Percentiles rank a stretch among this genome's conserved stretches.
Evolutionary conservation across 805 yeast genomes (phyloP).

Genomic region (Nematodospora valgi): DNA sequence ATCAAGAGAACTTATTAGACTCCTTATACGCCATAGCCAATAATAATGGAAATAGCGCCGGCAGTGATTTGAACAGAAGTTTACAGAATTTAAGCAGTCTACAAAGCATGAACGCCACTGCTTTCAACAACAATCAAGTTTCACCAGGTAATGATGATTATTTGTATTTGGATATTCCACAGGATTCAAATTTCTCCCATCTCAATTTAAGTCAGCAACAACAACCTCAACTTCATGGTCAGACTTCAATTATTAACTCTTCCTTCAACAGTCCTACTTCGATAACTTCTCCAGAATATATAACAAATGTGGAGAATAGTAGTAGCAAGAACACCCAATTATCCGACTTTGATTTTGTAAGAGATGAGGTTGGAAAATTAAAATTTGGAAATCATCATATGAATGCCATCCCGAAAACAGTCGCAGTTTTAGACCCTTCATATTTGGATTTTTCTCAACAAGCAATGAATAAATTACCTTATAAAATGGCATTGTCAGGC

Average conservation of each 20-base stretch:
- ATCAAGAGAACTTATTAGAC: conserved; percentile 14
- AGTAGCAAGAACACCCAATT: conserved; percentile 8
- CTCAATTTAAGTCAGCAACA: conserved; percentile 3
- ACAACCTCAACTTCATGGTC: not conserved
- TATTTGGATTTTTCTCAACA: conserved; percentile 37
- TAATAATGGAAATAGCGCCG: not conserved
- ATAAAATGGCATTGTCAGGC: conserved; percentile 50
- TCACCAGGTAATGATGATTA: conserved; percentile 16
- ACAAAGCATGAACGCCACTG: not conserved
- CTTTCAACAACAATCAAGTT: conserved; percentile 1
- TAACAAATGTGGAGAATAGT: not conserved
- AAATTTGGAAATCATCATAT: conserved; percentile 48
- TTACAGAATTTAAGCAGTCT: conserved; percentile 1
- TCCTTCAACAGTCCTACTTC: conserved; percentile 1
- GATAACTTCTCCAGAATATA: conserved; percentile 1
- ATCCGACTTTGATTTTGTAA: conserved; percentile 31
- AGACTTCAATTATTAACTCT: not conserved
- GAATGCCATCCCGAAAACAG: conserved; percentile 33
- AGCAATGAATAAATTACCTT: conserved; percentile 40
- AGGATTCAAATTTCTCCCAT: conserved; percentile 3
- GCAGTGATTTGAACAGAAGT: not conserved
- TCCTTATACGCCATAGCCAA: conserved; percentile 12
- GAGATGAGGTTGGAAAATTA: conserved; percentile 48
- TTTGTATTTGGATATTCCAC: conserved; percentile 17
- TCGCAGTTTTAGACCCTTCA: conserved; percentile 29